phyloP scores from a whole-genome alignment of 2,329 filamentous ascomycete species.

The Zalaria obscura region DNA sequence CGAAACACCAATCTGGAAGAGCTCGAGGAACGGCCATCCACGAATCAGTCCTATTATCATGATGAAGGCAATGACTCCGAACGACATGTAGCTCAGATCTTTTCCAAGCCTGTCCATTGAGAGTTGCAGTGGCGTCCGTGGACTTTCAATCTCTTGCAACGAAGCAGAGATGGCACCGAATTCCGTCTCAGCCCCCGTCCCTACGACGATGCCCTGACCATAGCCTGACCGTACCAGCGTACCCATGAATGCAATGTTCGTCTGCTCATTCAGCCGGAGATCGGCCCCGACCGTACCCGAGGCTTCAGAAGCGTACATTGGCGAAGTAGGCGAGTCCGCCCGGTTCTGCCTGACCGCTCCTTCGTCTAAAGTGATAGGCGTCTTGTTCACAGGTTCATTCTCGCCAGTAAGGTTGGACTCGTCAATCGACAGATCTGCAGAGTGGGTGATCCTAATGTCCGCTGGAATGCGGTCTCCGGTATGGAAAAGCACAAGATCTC shows the following conservation, averaged over 20 bases:
- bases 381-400: slow-evolving; percentile 81
- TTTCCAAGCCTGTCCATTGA: slow-evolving; percentile 97
- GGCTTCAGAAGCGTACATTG: slow-evolving; percentile 44
- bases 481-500: slow-evolving; percentile 84
- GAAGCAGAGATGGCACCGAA: slow-evolving; percentile 95
- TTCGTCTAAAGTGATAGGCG: slow-evolving; percentile 43
- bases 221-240: slow-evolving; percentile 90
- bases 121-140: slow-evolving; percentile 80
- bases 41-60: slow-evolving; percentile 82
- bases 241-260: slow-evolving; percentile 97
- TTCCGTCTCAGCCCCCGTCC: slow-evolving; percentile 83
- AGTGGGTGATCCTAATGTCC: slow-evolving; percentile 85
- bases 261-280: slow-evolving; percentile 56
- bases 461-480: slow-evolving; percentile 94
- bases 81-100: slow-evolving; percentile 92
- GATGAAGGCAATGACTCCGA: slow-evolving; percentile 85
- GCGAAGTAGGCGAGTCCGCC: slow-evolving; percentile 29
- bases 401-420: slow-evolving; percentile 95
- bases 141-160: slow-evolving; percentile 87
- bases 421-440: slow-evolving; percentile 82
- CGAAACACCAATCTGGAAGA: slow-evolving; percentile 95
- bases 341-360: slow-evolving; percentile 10
- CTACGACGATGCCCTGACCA: slow-evolving; percentile 93
- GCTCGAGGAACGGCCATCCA: slow-evolving; percentile 78
- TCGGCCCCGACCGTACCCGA: slow-evolving; percentile 48